A percentile compares a stretch with the other conserved stretches of the same genome.
Evolutionary conservation across 2,329 filamentous ascomycete species (phyloP).

Genomic region (Fusarium sp.): DNA sequence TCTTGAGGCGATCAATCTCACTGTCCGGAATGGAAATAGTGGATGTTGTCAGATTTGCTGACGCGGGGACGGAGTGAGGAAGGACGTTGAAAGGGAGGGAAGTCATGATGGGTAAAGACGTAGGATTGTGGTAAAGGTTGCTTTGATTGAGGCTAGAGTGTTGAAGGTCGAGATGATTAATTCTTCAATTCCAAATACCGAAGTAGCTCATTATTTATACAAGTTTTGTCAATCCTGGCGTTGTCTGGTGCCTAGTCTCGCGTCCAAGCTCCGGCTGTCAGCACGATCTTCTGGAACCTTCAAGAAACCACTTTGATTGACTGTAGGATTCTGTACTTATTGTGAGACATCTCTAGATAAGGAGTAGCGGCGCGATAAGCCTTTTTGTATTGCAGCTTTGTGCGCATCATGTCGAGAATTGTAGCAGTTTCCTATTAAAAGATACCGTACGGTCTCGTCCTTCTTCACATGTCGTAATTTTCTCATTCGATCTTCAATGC

Average conservation of each 20-base stretch:
- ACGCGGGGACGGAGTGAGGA: conserved; percentile 2
- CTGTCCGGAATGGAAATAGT: conserved; percentile 5
- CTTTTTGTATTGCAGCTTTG: neutral
- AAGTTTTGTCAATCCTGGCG: neutral
- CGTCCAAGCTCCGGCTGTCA: neutral
- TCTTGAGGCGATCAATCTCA: conserved; percentile 11
- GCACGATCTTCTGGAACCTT: neutral
- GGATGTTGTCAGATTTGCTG: conserved; percentile 23
- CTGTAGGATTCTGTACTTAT: neutral
- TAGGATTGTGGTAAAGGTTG: neutral
- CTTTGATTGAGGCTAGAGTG: rapidly evolving
- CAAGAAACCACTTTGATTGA: neutral
- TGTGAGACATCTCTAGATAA: neutral
- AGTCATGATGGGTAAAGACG: neutral
- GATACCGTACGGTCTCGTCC: too few species aligned
- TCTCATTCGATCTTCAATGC: too few species aligned
- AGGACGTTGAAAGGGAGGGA: neutral
- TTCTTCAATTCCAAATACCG: neutral
- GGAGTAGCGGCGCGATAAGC: neutral
- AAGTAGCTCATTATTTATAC: neutral
- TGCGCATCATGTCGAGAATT: too few species aligned
- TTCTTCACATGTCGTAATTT: too few species aligned
- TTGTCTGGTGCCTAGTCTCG: neutral
- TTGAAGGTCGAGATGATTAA: rapidly evolving
- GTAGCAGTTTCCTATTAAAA: too few species aligned